Percentiles rank a stretch among this genome's conserved stretches.
Evolutionary conservation across 1,139 yeast species (phyloP).

Genomic region (Komagataea norvegica): DNA sequence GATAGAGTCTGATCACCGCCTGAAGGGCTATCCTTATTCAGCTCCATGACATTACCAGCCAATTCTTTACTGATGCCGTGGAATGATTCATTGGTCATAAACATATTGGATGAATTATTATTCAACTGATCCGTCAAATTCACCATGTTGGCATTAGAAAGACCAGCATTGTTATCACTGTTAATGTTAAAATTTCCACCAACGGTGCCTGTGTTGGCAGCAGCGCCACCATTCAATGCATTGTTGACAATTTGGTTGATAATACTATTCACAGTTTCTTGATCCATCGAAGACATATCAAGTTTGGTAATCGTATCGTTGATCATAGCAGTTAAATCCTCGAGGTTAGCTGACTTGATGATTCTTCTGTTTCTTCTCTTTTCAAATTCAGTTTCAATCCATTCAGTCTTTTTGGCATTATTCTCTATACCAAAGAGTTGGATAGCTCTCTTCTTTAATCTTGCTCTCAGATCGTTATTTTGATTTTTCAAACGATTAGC

Average conservation of each 20-base stretch:
- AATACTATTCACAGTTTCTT: constrained; percentile 27
- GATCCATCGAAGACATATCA: constrained; percentile 18
- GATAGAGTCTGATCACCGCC: too few relatives aligned
- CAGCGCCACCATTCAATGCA: constrained; percentile 10
- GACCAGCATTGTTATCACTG: not conserved
- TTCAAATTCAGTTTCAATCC: constrained; percentile 75
- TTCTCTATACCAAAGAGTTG: constrained; percentile 61
- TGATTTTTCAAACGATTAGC: constrained; percentile 76
- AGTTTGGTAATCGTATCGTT: constrained; percentile 22
- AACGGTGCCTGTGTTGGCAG: not conserved
- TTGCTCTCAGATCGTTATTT: constrained; percentile 77
- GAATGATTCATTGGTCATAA: constrained; percentile 5
- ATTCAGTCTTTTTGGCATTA: constrained; percentile 51
- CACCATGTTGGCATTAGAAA: too few relatives aligned
- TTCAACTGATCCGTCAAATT: constrained; percentile 1
- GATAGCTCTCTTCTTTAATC: constrained; percentile 71
- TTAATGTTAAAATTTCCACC: constrained; percentile 1
- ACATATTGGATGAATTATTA: constrained; percentile 1
- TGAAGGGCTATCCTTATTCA: too few relatives aligned
- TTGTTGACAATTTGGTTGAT: constrained; percentile 30
- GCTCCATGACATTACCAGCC: constrained; percentile 7
- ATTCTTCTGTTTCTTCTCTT: constrained; percentile 59
- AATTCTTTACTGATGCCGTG: constrained; percentile 8
- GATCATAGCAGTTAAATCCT: constrained; percentile 22
- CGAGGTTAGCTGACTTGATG: constrained; percentile 26